phyloP scores from a whole-genome alignment of 441 rosid genomes.

The Corymbia citriodora region DNA sequence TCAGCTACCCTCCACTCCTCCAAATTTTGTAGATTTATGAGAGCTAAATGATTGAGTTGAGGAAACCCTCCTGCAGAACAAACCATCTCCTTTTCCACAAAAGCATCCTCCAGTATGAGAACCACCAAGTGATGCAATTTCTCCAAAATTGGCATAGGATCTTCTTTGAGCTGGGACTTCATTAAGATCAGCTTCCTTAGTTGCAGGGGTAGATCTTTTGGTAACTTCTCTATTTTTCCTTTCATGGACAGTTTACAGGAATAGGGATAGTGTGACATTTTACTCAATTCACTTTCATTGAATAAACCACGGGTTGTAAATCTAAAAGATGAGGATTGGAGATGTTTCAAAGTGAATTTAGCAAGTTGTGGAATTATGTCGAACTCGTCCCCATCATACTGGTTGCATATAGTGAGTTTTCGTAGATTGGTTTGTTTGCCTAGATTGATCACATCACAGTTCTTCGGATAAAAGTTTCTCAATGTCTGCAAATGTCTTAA shows the following conservation, averaged over 20 bases:
- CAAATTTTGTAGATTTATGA: conserved; percentile 1
- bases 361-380: background rate
- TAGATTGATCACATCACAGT: rapidly evolving
- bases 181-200: background rate
- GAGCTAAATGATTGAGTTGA: conserved; percentile 1
- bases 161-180: background rate
- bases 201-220: background rate
- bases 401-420: rapidly evolving
- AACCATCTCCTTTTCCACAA: conserved; percentile 1
- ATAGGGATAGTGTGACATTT: rapidly evolving
- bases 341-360: background rate
- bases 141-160: background rate
- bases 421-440: rapidly evolving
- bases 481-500: background rate
- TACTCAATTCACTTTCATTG: background rate
- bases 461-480: rapidly evolving
- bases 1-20: conserved; percentile 32
- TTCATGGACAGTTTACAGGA: background rate
- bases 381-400: rapidly evolving
- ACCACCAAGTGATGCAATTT: background rate
- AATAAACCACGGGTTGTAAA: rapidly evolving
- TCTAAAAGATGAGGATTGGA: background rate
- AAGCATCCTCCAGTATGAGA: background rate
- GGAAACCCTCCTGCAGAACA: conserved; percentile 17
- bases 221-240: background rate